Evolutionary conservation across 208 protist species (phyloP), one percentile per base, ranked within the genome.

Genomic region (Trypanosoma rangeli): DNA sequence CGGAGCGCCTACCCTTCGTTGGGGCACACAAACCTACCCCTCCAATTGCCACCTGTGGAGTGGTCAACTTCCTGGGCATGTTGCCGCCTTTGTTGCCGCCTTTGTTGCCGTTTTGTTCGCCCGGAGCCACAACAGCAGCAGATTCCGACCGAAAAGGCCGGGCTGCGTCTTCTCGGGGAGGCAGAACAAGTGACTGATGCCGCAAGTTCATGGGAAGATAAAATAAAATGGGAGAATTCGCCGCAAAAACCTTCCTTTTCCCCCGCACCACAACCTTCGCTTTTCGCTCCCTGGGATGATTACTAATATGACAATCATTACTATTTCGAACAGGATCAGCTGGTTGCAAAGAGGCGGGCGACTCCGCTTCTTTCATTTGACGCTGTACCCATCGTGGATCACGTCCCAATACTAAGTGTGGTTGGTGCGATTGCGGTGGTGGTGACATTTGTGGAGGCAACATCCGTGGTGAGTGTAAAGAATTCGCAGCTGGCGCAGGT

Each of bases 381-480:
- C n/a, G 29, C 20, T 18, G 42, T 3, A 59, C 70, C 16, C 22
- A 48, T 16, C 77, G 71, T 5, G 77, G 77, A 64, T 82, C 71
- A 42, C 72, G 72, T 1, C 77, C 77, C 57, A 82, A 82, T 10
- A 58, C 70, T 22, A 20, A 24, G 22, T 52, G 26, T 26, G 61
- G 28, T 48, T 42, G 54, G 68, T 64, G 53, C 73, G 61, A 54
- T 63, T 78, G 35, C 72, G 78, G 62, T 57, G 53, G 48, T 29
- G n/a, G 66, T 65, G 56, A 24, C 50, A 50, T 29, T 66, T 46
- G 60, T 55, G 42, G 24, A 66, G 66, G 61, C 56, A 16, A 5
- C 28, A 65, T 52, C 28, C n/a, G 60, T 10, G 54, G 53, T 31
- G 64, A 69, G 28, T 16, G 39, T 26, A 54, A 42, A 26, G 42